phyloP scores from a whole-genome alignment of 2,329 filamentous ascomycete species.

The Aspergillus glaucus region DNA sequence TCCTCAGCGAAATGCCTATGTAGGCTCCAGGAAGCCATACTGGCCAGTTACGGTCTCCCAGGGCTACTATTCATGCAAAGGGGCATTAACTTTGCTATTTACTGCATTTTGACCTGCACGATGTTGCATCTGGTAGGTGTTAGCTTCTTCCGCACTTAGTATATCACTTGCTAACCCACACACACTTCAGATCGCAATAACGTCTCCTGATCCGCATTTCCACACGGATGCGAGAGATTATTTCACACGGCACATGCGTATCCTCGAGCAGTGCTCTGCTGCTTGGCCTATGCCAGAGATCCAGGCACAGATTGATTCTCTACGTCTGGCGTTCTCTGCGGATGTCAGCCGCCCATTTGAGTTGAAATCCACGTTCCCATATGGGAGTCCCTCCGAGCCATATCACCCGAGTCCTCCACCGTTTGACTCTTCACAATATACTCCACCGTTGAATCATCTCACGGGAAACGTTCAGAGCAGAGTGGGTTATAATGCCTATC shows the following conservation, averaged over 20 bases:
- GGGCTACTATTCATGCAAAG: slow-evolving; percentile 88
- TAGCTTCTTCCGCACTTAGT: neutral
- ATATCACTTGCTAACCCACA: neutral
- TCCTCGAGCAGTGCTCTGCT: slow-evolving; percentile 76
- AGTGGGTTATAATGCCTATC: slow-evolving; percentile 54
- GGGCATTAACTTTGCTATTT: slow-evolving; percentile 94
- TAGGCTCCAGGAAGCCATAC: slow-evolving; percentile 74
- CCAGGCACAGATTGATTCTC: slow-evolving; percentile 79
- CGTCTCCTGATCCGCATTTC: slow-evolving; percentile 83
- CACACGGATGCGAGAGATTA: slow-evolving; percentile 79
- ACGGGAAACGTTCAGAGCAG: slow-evolving; percentile 39
- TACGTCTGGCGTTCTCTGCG: slow-evolving; percentile 85
- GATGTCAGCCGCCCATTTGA: slow-evolving; percentile 80
- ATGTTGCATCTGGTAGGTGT: slow-evolving; percentile 81
- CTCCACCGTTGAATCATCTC: slow-evolving; percentile 45
- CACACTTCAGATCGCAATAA: slow-evolving; percentile 68
- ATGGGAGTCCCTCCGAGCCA: slow-evolving; percentile 67
- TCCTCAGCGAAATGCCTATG: slow-evolving; percentile 78
- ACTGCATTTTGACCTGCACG: slow-evolving; percentile 81
- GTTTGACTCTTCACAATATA: slow-evolving; percentile 41
- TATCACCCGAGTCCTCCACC: slow-evolving; percentile 60
- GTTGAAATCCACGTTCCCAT: slow-evolving; percentile 79
- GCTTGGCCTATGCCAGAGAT: slow-evolving; percentile 87
- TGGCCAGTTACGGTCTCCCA: slow-evolving; percentile 68
- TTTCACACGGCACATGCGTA: slow-evolving; percentile 89